Percentiles rank a stretch among this genome's conserved stretches.
phyloP scores from a whole-genome alignment of 208 protist species.

The Acanthamoeba rhysodes region DNA sequence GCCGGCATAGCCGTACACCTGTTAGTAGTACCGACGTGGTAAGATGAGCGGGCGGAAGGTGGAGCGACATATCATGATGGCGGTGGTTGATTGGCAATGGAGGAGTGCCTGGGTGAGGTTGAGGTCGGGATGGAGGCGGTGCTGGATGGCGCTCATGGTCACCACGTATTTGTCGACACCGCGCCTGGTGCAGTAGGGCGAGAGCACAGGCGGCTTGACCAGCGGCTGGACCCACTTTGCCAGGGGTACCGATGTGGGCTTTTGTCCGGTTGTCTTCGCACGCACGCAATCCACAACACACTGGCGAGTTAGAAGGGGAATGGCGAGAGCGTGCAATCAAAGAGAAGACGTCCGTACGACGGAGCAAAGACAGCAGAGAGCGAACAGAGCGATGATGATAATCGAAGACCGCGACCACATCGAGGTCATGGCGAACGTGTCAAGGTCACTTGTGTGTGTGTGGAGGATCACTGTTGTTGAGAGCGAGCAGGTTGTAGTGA shows the following conservation, averaged over 20 bases:
- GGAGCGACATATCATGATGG: not conserved
- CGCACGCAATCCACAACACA: not conserved
- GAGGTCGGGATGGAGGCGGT: slow-evolving; percentile 54
- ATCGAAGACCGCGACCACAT: no score
- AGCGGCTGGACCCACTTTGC: slow-evolving; percentile 53
- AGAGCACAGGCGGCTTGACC: slow-evolving; percentile 25
- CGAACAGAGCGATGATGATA: no score
- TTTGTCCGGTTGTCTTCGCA: not conserved
- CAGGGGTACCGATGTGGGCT: not conserved
- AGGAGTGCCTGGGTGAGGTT: not conserved
- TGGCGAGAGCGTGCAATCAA: not conserved
- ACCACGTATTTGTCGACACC: slow-evolving; percentile 3
- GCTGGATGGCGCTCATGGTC: not conserved
- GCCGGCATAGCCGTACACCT: slow-evolving; percentile 48
- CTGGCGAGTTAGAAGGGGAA: not conserved
- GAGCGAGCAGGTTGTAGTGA: no score
- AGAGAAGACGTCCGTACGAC: not conserved
- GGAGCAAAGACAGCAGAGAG: not conserved
- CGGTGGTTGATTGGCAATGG: not conserved
- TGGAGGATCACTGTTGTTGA: no score
- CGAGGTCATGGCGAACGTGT: no score
- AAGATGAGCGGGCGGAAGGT: not conserved
- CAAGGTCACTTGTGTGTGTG: no score
- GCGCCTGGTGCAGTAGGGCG: not conserved
- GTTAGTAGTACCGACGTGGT: not conserved